Percentiles rank a stretch among this genome's conserved stretches.
phyloP scores from a whole-genome alignment of 2,329 filamentous ascomycete species.

The Colletotrichum tropicale region DNA sequence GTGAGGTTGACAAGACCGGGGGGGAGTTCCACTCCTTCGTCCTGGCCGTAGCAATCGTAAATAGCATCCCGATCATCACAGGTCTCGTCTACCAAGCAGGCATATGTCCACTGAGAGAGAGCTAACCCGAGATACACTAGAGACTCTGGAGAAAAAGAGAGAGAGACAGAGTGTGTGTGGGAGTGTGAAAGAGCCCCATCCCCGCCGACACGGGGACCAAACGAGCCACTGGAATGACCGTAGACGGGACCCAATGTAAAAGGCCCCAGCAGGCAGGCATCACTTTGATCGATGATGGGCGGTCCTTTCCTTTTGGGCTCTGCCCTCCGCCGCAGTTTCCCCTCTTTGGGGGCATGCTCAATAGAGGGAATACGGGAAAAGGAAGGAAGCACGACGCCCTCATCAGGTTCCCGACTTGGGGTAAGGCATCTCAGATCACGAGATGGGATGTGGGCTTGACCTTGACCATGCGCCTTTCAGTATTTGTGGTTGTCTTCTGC shows the following conservation, averaged over 20 bases:
- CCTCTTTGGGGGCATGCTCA: background rate
- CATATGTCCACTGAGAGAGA: background rate
- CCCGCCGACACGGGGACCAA: background rate
- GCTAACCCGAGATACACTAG: background rate
- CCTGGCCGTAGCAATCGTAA: constrained; percentile 13
- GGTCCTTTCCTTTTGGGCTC: background rate
- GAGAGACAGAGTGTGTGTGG: background rate
- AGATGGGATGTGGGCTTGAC: background rate
- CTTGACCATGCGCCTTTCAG: background rate
- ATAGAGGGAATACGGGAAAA: background rate
- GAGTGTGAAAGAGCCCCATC: background rate
- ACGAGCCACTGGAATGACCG: background rate
- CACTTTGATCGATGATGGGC: background rate
- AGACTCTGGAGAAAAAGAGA: background rate
- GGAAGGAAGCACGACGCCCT: background rate
- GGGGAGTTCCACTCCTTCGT: background rate
- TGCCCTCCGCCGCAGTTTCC: background rate
- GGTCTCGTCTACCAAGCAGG: background rate
- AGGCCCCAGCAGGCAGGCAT: background rate
- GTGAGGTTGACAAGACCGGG: background rate
- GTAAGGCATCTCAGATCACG: background rate
- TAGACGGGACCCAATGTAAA: background rate
- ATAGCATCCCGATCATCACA: constrained; percentile 3
- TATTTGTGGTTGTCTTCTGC: background rate
- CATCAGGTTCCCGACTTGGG: background rate